Evolutionary conservation across 1,284 basidiomycete species (phyloP).

Genomic region (Hemileia vastatrix): DNA sequence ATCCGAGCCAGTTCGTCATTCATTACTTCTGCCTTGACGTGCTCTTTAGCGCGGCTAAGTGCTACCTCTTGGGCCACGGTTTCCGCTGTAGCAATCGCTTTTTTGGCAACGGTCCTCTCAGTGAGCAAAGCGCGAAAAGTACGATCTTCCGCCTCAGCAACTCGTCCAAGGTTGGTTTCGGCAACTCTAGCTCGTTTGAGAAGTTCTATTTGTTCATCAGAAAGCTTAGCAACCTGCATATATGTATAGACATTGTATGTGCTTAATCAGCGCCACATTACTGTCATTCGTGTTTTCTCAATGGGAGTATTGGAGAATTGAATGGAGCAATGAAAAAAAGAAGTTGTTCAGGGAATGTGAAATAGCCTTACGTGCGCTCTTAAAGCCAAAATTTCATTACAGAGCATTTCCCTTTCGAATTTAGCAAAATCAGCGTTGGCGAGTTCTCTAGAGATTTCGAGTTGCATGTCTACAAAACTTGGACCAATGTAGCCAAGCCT

Average conservation of each 20-base stretch:
- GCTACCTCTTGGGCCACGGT: conserved; percentile 9
- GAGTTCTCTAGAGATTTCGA: conserved; percentile 19
- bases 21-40: conserved; percentile 17
- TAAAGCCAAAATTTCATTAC: conserved; percentile 19
- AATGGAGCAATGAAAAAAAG: background rate
- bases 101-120: conserved; percentile 14
- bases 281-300: no score
- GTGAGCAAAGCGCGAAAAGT: conserved; percentile 13
- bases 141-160: conserved; percentile 10
- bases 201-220: conserved; percentile 15
- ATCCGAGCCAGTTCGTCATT: conserved; percentile 14
- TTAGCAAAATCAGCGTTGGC: conserved; percentile 16
- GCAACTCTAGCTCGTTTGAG: conserved; percentile 2
- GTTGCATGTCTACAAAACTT: conserved; percentile 21
- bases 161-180: conserved; percentile 1
- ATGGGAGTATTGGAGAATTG: background rate
- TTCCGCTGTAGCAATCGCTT: conserved; percentile 7
- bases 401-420: conserved; percentile 20
- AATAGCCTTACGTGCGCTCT: conserved; percentile 16
- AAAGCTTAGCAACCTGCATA: background rate
- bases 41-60: no score
- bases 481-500: conserved; percentile 11
- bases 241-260: background rate
- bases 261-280: no score
- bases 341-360: no score